Conservation (phyloP, 164 flowering plant species). For the Aristolochia contorta region DNA sequence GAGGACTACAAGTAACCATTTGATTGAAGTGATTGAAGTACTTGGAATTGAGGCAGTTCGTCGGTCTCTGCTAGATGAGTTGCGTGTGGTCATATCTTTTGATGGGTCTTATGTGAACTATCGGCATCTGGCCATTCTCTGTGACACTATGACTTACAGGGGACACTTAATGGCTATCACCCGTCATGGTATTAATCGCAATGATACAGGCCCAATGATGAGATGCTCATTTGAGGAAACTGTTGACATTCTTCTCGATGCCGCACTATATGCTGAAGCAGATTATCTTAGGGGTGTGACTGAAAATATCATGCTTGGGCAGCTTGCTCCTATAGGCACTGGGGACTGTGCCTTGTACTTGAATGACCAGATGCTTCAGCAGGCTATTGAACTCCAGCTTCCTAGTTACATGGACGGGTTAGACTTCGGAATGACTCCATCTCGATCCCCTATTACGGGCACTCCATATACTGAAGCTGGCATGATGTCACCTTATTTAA, state of each 20-base stretch:
- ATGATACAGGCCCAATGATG: slow-evolving; percentile 98
- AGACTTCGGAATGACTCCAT: slow-evolving; percentile 91
- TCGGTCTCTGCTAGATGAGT: slow-evolving; percentile 71
- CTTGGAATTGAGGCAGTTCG: slow-evolving; percentile 99
- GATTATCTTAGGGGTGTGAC: slow-evolving; percentile 87
- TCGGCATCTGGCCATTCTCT: slow-evolving; percentile 86
- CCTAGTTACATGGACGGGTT: slow-evolving; percentile 95
- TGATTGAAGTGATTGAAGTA: slow-evolving; percentile 95
- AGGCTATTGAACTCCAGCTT: slow-evolving; percentile 89
- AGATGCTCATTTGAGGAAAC: slow-evolving; percentile 99
- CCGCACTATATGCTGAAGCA: slow-evolving; percentile 90
- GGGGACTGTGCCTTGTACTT: slow-evolving; percentile 81
- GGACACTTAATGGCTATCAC: slow-evolving; percentile 99
- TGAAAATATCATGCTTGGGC: slow-evolving; percentile 95
- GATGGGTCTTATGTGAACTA: slow-evolving; percentile 99
- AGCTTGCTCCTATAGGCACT: slow-evolving; percentile 96
- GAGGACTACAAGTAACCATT: slow-evolving; percentile 91
- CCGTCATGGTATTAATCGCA: slow-evolving; percentile 96
- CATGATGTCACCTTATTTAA: slow-evolving; percentile 84
- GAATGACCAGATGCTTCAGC: slow-evolving; percentile 90
- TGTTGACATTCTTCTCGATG: slow-evolving; percentile 96
- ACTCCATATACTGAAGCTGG: slow-evolving; percentile 82
- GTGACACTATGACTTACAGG: slow-evolving; percentile 98
- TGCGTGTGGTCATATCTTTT: slow-evolving; percentile 95
- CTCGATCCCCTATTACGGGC: slow-evolving; percentile 69